phyloP scores from a whole-genome alignment of 345 rosid genomes.

The Hibiscus tridactylites region DNA sequence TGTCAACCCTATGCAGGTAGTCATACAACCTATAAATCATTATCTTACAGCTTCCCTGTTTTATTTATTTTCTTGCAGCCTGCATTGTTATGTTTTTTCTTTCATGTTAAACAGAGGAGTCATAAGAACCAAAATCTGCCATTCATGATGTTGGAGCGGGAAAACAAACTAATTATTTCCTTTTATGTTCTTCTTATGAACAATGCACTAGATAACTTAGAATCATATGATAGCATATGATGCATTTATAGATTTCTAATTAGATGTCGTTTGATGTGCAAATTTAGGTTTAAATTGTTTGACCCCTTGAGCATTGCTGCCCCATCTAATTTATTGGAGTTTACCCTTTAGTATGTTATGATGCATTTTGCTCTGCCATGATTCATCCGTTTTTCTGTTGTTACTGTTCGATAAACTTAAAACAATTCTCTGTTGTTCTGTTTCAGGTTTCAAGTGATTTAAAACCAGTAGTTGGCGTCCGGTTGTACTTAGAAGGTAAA shows the following conservation, averaged over 20 bases:
- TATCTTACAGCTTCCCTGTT: background rate
- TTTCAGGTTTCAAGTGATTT: slow-evolving; percentile 49
- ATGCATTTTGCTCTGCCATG: background rate
- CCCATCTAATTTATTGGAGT: background rate
- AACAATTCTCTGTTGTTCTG: background rate
- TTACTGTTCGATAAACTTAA: no score
- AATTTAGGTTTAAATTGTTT: background rate
- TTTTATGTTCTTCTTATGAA: no score
- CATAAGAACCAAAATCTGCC: background rate
- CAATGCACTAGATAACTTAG: no score
- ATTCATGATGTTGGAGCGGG: no score
- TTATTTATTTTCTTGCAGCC: background rate
- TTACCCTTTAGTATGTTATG: background rate
- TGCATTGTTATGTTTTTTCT: background rate
- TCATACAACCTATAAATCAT: background rate
- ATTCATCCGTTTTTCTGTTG: background rate
- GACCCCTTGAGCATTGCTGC: background rate
- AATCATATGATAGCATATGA: background rate
- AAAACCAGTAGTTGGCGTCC: slow-evolving; percentile 56
- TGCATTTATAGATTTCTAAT: no score
- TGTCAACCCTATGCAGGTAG: background rate
- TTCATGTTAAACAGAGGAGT: background rate
- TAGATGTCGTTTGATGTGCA: background rate
- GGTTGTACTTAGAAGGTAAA: slow-evolving; percentile 62
- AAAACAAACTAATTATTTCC: no score